These are phyloP conservation scores for Cubamyces sp. DNA, from an alignment of 768 basidiomycete species.

Conservation along the genomic window DNA sequence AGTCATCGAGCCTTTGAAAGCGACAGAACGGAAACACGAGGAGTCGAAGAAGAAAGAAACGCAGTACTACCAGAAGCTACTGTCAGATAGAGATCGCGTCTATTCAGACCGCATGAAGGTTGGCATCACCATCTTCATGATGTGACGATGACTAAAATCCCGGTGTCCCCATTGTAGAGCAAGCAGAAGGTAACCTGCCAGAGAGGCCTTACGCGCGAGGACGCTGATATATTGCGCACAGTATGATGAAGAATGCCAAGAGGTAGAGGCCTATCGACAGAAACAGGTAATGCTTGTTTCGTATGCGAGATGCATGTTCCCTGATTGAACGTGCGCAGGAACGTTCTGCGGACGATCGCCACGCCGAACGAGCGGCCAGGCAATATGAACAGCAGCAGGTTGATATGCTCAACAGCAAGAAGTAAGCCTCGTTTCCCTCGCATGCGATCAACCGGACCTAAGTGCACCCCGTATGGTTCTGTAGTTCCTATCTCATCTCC, in stretches of 20 bases:
- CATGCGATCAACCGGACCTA: background rate
- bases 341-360: constrained; percentile 71
- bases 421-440: constrained; percentile 47
- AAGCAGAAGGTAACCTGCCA: constrained; percentile 59
- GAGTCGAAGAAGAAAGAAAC: constrained; percentile 76
- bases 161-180: constrained; percentile 41
- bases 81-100: constrained; percentile 69
- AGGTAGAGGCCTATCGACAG: constrained; percentile 73
- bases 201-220: constrained; percentile 11
- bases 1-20: constrained; percentile 65
- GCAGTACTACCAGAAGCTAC: constrained; percentile 69
- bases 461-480: background rate
- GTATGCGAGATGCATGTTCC: background rate
- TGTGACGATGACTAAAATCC: background rate
- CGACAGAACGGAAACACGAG: constrained; percentile 64
- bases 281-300: constrained; percentile 61
- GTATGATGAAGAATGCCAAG: constrained; percentile 81
- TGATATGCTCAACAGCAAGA: constrained; percentile 84
- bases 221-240: constrained; percentile 32
- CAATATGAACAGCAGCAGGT: constrained; percentile 76
- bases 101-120: constrained; percentile 77
- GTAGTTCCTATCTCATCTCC: constrained; percentile 71
- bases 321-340: constrained; percentile 44
- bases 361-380: constrained; percentile 71
- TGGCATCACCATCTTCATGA: background rate